Evolutionary conservation across 768 basidiomycete genomes (phyloP).

Genomic region (Trametes cubensis): DNA sequence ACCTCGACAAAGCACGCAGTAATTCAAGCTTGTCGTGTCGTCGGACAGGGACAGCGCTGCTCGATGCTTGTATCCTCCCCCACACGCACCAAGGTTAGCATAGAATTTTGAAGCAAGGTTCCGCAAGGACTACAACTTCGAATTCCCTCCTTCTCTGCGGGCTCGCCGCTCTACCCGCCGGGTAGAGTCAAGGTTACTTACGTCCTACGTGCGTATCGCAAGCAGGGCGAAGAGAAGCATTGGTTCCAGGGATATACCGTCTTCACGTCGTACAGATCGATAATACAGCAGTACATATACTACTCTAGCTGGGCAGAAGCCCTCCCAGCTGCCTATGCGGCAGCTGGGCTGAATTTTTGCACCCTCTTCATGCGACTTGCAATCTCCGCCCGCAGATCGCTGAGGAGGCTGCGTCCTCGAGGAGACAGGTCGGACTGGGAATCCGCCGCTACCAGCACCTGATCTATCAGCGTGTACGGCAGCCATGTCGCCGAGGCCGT

Average conservation of each 20-base stretch:
- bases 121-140: not conserved
- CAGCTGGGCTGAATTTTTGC: slow-evolving; percentile 59
- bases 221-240: too few relatives aligned
- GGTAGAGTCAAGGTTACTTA: too few relatives aligned
- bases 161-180: too few relatives aligned
- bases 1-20: too few relatives aligned
- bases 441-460: slow-evolving; percentile 70
- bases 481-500: slow-evolving; percentile 72
- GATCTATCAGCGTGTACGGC: slow-evolving; percentile 83
- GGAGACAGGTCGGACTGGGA: slow-evolving; percentile 52
- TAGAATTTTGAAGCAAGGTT: not conserved
- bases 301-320: not conserved
- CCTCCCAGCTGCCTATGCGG: slow-evolving; percentile 12
- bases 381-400: slow-evolving; percentile 60
- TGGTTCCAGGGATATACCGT: too few relatives aligned
- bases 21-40: not conserved
- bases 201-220: too few relatives aligned
- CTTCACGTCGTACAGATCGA: not conserved
- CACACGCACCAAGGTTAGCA: not conserved
- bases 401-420: slow-evolving; percentile 43
- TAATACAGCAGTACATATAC: not conserved
- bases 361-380: slow-evolving; percentile 66
- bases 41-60: not conserved
- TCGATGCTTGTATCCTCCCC: not conserved
- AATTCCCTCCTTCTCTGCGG: too few relatives aligned